phyloP scores from a whole-genome alignment of 2,329 filamentous ascomycete species.

The Aspergillus viridinutans region DNA sequence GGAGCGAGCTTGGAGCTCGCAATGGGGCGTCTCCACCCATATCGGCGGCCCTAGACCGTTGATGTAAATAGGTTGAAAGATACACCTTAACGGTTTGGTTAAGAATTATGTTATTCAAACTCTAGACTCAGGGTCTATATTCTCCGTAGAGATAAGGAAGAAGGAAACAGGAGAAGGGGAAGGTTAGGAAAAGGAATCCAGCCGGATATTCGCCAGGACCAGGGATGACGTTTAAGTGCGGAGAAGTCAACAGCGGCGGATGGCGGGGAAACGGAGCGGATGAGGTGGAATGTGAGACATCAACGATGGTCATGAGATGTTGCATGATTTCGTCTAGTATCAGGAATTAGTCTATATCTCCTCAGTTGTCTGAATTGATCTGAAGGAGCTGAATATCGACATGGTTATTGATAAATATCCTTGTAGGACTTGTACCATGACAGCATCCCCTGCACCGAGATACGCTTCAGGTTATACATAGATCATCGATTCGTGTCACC shows the following conservation, averaged over 20 bases:
- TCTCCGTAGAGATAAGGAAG: not conserved
- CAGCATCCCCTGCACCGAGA: not conserved
- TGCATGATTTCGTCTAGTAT: not conserved
- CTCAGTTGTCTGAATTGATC: not conserved
- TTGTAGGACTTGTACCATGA: not conserved
- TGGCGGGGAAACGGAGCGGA: not conserved
- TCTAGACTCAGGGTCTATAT: not conserved
- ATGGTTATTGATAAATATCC: not conserved
- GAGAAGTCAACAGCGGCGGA: not conserved
- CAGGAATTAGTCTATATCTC: too few relatives aligned
- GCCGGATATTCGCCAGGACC: constrained; percentile 9
- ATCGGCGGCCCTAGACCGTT: constrained; percentile 6
- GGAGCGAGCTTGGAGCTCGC: constrained; percentile 41
- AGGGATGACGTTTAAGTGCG: constrained; percentile 13
- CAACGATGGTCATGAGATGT: not conserved
- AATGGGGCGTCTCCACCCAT: constrained; percentile 25
- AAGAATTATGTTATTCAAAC: not conserved
- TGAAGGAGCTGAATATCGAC: not conserved
- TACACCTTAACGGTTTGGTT: not conserved
- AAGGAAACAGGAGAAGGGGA: constrained; percentile 4
- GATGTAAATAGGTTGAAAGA: not conserved
- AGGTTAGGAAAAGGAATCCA: constrained; percentile 1
- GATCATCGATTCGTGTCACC: not conserved
- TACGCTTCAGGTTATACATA: not conserved
- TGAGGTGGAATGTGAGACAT: not conserved